Evolutionary conservation across 139 green algal species (phyloP).

Genomic region (Chlamydomonas asymmetrica): DNA sequence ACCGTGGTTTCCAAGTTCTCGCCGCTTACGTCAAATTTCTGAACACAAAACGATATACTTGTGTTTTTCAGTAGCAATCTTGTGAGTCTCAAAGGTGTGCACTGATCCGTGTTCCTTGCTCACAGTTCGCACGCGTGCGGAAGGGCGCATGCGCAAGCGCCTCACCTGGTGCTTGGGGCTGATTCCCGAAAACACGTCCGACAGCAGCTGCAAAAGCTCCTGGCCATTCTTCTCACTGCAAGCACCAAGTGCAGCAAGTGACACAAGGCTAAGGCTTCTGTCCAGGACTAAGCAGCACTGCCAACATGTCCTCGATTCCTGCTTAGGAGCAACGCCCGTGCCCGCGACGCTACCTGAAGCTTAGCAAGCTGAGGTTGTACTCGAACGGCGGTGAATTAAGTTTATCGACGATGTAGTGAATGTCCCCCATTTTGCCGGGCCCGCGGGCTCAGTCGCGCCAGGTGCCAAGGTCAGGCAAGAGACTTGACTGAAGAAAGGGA

Average conservation of each 20-base stretch:
- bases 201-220: conserved; percentile 59
- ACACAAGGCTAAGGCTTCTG: neutral
- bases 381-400: conserved; percentile 53
- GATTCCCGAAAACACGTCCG: conserved; percentile 52
- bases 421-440: conserved; percentile 46
- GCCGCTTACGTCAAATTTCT: conserved; percentile 46
- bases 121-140: neutral
- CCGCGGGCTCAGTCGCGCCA: no score
- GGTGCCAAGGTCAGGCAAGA: no score
- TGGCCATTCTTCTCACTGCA: conserved; percentile 51
- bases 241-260: conserved; percentile 4
- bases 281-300: neutral
- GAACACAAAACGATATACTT: neutral
- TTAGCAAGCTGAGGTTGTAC: conserved; percentile 47
- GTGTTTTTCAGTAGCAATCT: no score
- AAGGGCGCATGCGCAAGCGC: neutral
- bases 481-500: no score
- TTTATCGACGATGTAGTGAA: conserved; percentile 63
- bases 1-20: conserved; percentile 50
- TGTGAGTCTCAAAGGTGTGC: no score
- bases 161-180: conserved; percentile 59
- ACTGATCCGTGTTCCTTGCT: neutral
- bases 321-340: neutral
- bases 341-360: conserved; percentile 65
- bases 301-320: neutral